phyloP scores from a whole-genome alignment of 164 flowering plant species.

The Kalanchoe fedtschenkoi region DNA sequence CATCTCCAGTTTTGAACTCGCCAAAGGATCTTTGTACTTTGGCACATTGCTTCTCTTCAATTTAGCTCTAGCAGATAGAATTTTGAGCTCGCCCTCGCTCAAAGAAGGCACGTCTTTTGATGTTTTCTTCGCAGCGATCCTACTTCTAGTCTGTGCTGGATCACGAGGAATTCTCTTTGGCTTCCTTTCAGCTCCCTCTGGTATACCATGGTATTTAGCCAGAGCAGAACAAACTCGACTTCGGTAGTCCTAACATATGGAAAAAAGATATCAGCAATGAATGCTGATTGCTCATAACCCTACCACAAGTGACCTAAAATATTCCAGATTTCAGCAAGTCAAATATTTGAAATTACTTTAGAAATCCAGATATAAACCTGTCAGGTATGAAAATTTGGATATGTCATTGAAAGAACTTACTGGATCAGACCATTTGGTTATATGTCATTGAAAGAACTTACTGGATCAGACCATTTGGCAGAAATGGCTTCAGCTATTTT shows the following conservation, averaged over 20 bases:
- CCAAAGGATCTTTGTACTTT: conserved; percentile 4
- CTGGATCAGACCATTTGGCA: conserved; percentile 97
- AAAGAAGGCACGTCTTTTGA: neutral
- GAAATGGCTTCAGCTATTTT: conserved; percentile 85
- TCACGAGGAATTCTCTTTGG: neutral
- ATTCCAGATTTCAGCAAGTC: neutral
- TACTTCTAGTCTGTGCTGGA: neutral
- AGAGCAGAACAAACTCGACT: conserved; percentile 4
- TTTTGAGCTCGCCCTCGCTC: neutral
- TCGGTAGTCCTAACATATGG: conserved; percentile 6
- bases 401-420: neutral
- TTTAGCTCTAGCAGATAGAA: neutral
- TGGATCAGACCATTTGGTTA: conserved; percentile 24
- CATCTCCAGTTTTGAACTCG: conserved; percentile 1
- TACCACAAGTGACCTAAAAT: too few relatives aligned
- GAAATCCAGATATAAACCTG: too few relatives aligned
- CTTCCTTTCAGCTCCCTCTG: neutral
- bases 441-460: conserved; percentile 8
- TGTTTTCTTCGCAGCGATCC: neutral
- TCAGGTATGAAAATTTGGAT: neutral
- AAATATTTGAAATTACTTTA: too few relatives aligned
- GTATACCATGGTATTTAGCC: conserved; percentile 7
- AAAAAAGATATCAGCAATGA: neutral
- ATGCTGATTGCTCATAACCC: too few relatives aligned
- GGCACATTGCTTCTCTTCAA: neutral